Conservation (phyloP, 768 basidiomycete genomes). For the Lactifluus subvellereus region DNA sequence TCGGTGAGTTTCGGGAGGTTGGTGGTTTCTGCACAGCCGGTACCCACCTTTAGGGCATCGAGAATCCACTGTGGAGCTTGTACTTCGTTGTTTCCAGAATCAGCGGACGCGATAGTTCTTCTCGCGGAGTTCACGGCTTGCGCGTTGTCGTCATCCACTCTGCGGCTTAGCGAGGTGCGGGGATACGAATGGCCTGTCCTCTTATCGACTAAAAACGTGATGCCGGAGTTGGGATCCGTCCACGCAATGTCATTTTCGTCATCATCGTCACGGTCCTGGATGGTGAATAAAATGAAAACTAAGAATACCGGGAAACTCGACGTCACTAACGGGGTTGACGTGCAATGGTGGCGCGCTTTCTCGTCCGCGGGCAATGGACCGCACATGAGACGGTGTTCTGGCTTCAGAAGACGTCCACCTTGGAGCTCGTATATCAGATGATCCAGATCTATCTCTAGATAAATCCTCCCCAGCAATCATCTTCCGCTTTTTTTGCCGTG, state of each 20-base stretch:
- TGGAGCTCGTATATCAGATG: neutral
- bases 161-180: constrained; percentile 25
- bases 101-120: constrained; percentile 22
- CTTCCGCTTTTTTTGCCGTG: constrained; percentile 51
- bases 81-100: constrained; percentile 10
- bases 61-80: constrained; percentile 58
- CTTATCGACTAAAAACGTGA: constrained; percentile 55
- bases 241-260: constrained; percentile 40
- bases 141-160: constrained; percentile 10
- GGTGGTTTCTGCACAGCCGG: neutral
- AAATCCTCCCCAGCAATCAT: constrained; percentile 13
- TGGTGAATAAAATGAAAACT: neutral
- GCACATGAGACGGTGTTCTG: neutral
- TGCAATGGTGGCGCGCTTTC: neutral
- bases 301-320: neutral
- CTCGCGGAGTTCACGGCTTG: constrained; percentile 23
- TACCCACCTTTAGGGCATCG: constrained; percentile 49
- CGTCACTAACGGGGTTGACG: constrained; percentile 5
- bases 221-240: constrained; percentile 58
- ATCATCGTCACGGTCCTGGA: constrained; percentile 5
- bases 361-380: neutral
- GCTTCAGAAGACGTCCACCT: neutral
- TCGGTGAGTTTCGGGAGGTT: neutral
- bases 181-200: constrained; percentile 64
- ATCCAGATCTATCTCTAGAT: neutral